Evolutionary conservation across 2,329 filamentous ascomycete species (phyloP).

Genomic region (Chaetomium sp.): DNA sequence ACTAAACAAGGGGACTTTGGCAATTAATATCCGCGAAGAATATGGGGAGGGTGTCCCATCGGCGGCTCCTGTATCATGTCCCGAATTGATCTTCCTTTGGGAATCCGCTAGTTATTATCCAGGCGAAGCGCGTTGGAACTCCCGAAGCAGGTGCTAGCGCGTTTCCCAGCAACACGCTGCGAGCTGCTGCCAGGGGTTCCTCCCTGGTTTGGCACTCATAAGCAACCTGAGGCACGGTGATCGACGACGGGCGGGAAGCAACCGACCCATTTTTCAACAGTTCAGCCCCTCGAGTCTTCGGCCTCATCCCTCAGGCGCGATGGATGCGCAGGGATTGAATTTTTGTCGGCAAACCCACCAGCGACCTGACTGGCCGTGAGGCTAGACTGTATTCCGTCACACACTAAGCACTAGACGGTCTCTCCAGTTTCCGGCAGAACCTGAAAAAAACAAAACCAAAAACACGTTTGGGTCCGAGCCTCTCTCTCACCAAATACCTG

Average conservation of each 20-base stretch:
- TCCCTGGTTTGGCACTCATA: conserved; percentile 2
- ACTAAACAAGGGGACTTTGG: conserved; percentile 2
- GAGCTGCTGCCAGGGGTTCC: background rate
- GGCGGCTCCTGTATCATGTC: background rate
- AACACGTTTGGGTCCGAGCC: background rate
- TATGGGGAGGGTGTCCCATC: background rate
- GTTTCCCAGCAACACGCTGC: conserved; percentile 5
- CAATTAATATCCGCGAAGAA: conserved; percentile 12
- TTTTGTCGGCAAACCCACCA: background rate
- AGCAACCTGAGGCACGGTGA: background rate
- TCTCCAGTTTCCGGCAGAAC: background rate
- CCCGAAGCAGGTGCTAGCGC: background rate
- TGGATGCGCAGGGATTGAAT: background rate
- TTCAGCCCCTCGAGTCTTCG: background rate
- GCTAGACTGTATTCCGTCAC: background rate
- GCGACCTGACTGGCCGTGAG: background rate
- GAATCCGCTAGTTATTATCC: conserved; percentile 7
- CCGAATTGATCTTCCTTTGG: background rate
- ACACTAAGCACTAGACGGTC: background rate
- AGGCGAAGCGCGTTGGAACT: conserved; percentile 6
- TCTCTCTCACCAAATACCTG: background rate
- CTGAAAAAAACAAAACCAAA: background rate
- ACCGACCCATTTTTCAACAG: background rate
- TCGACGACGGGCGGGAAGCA: background rate
- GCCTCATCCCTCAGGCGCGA: background rate